Percentiles rank a stretch among this genome's conserved stretches.
Evolutionary conservation across 352 stramenopile species (phyloP).

Genomic region (Phytopythium oedochilum): DNA sequence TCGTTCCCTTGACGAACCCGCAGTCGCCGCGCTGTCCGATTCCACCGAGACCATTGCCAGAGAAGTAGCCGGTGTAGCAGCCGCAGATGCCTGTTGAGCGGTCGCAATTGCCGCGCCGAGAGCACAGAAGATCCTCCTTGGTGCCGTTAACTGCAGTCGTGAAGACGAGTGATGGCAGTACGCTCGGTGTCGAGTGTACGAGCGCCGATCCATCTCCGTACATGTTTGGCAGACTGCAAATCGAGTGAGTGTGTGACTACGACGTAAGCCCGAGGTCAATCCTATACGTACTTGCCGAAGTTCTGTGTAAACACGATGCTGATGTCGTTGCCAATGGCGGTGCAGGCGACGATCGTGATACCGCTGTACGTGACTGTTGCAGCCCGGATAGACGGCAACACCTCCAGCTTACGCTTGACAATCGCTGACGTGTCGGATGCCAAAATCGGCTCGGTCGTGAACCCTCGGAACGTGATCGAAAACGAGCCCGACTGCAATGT

Average conservation of each 20-base stretch:
- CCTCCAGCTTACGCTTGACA: constrained; percentile 46
- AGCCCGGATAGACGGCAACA: constrained; percentile 61
- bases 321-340: constrained; percentile 71
- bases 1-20: constrained; percentile 60
- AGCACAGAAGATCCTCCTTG: constrained; percentile 87
- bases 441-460: constrained; percentile 67
- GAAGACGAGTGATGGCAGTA: constrained; percentile 37
- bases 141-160: constrained; percentile 72
- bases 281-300: constrained; percentile 64
- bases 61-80: constrained; percentile 87
- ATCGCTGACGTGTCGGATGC: constrained; percentile 38
- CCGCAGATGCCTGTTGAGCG: constrained; percentile 57
- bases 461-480: constrained; percentile 77
- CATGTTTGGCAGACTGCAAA: constrained; percentile 44
- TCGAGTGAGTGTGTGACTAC: not conserved
- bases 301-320: constrained; percentile 73
- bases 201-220: constrained; percentile 45
- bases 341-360: constrained; percentile 61
- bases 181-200: constrained; percentile 44
- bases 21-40: constrained; percentile 90
- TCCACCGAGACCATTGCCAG: constrained; percentile 68
- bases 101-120: constrained; percentile 84
- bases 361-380: constrained; percentile 62
- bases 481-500: constrained; percentile 58
- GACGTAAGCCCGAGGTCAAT: no score